Percentiles rank a stretch among this genome's conserved stretches.
These are phyloP conservation scores for Ustulina deusta DNA, from an alignment of 2,329 filamentous ascomycete species.

Conservation along the genomic window DNA sequence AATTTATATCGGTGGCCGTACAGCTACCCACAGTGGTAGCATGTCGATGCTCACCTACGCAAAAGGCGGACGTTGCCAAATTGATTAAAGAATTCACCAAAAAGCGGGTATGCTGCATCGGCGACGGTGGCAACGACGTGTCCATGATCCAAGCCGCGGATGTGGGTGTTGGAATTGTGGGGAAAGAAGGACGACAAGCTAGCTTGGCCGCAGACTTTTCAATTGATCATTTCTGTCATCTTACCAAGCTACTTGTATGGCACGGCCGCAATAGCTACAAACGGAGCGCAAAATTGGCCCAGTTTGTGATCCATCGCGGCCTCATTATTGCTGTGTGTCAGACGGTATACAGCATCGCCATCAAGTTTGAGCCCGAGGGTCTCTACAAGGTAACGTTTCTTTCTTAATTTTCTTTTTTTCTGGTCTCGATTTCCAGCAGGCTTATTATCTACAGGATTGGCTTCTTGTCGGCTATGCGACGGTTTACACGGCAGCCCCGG, in stretches of 20 bases:
- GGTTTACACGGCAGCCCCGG: conserved; percentile 91
- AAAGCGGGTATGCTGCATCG: conserved; percentile 97
- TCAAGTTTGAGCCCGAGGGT: conserved; percentile 91
- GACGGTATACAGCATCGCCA: conserved; percentile 96
- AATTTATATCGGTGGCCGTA: conserved; percentile 91
- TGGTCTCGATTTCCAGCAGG: conserved; percentile 14
- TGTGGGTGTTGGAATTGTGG: conserved; percentile 96
- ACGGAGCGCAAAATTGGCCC: conserved; percentile 91
- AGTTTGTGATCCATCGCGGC: conserved; percentile 98
- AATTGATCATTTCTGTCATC: conserved; percentile 92
- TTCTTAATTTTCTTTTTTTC: background rate
- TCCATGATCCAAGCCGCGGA: conserved; percentile 99
- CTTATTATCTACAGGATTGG: conserved; percentile 74
- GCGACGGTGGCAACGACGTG: conserved; percentile 97
- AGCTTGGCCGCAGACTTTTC: conserved; percentile 96
- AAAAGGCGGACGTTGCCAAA: conserved; percentile 93
- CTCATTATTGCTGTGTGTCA: conserved; percentile 96
- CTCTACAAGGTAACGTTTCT: conserved; percentile 75
- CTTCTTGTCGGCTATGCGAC: conserved; percentile 96
- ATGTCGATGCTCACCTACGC: conserved; percentile 94
- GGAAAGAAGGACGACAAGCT: conserved; percentile 96
- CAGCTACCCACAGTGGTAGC: conserved; percentile 91
- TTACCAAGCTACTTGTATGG: conserved; percentile 98
- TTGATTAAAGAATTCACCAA: conserved; percentile 92
- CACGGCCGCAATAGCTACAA: conserved; percentile 98